Evolutionary conservation across 225 moss, liverwort and hornwort species (phyloP).

Genomic region (Marchantia polymorpha): DNA sequence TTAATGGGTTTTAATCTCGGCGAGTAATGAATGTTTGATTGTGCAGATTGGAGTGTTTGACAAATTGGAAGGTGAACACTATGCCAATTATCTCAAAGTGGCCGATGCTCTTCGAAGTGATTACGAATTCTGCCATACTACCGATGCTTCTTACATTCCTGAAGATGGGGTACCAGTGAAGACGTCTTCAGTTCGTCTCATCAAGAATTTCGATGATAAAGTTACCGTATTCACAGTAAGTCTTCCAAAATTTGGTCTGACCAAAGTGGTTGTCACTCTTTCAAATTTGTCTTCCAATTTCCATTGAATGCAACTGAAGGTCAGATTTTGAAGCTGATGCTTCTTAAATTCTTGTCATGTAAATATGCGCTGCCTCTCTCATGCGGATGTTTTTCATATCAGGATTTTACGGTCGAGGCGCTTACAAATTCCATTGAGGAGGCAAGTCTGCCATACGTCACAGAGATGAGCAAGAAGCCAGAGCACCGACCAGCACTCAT

Average conservation of each 20-base stretch:
- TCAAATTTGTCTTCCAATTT: not conserved
- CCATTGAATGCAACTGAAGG: not conserved
- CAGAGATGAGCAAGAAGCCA: constrained; percentile 83
- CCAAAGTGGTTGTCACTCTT: not conserved
- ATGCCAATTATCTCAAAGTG: constrained; percentile 54
- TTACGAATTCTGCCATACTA: constrained; percentile 69
- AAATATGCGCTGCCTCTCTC: not conserved
- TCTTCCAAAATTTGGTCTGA: not conserved
- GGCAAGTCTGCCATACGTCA: constrained; percentile 67
- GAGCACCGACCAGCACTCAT: constrained; percentile 66
- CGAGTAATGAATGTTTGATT: not conserved
- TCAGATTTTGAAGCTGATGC: too few relatives aligned
- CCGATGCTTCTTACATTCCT: constrained; percentile 53
- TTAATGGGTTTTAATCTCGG: not conserved
- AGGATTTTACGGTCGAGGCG: constrained; percentile 68
- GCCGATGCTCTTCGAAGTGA: constrained; percentile 64
- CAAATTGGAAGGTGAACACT: constrained; percentile 66
- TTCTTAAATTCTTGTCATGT: not conserved
- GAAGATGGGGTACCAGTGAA: constrained; percentile 53
- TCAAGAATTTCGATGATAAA: constrained; percentile 86
- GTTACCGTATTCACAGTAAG: constrained; percentile 66
- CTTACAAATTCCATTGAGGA: constrained; percentile 60
- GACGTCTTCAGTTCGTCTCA: constrained; percentile 71
- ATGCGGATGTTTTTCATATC: constrained; percentile 14
- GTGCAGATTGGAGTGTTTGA: constrained; percentile 80